Conservation (phyloP, 2,329 filamentous ascomycete genomes). For the Daldinia sp. region DNA sequence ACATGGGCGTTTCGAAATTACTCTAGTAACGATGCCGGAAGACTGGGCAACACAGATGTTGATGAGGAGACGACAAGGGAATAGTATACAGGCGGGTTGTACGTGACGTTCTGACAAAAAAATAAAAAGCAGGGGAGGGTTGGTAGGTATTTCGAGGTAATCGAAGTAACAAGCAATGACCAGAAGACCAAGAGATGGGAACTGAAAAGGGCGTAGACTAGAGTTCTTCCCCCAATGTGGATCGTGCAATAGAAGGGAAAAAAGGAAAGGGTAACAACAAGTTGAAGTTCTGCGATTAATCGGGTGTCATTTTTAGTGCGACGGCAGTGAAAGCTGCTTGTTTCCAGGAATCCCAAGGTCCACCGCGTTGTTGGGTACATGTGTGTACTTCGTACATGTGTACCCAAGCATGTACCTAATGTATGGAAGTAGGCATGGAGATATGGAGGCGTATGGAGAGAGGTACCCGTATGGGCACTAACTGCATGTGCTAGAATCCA, state of each 20-base stretch:
- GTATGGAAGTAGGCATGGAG: slow-evolving; percentile 14
- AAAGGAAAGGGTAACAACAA: slow-evolving; percentile 30
- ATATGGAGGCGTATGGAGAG: slow-evolving; percentile 14
- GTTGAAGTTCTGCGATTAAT: slow-evolving; percentile 37
- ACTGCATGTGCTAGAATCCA: slow-evolving; percentile 13
- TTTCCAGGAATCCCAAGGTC: slow-evolving; percentile 23
- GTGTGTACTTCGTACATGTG: slow-evolving; percentile 5
- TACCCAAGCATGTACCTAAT: slow-evolving; percentile 11
- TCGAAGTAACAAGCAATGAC: slow-evolving; percentile 29
- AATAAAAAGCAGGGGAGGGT: slow-evolving; percentile 12
- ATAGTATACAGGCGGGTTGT: slow-evolving; percentile 28
- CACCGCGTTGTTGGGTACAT: slow-evolving; percentile 11
- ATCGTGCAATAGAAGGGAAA: slow-evolving; percentile 28
- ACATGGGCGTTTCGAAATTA: slow-evolving; percentile 16
- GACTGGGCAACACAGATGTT: slow-evolving; percentile 22
- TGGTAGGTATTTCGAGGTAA: slow-evolving; percentile 23
- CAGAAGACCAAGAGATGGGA: slow-evolving; percentile 19
- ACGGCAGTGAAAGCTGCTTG: slow-evolving; percentile 35
- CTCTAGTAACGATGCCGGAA: slow-evolving; percentile 18
- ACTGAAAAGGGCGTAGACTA: slow-evolving; percentile 25
- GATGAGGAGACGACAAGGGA: slow-evolving; percentile 22
- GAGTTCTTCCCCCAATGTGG: slow-evolving; percentile 18
- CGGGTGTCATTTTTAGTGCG: slow-evolving; percentile 39
- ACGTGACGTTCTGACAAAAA: slow-evolving; percentile 23
- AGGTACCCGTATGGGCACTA: slow-evolving; percentile 14